Base-by-base conservation (phyloP, 75 land plant species). In the Chamaecyparis obtusa region DNA sequence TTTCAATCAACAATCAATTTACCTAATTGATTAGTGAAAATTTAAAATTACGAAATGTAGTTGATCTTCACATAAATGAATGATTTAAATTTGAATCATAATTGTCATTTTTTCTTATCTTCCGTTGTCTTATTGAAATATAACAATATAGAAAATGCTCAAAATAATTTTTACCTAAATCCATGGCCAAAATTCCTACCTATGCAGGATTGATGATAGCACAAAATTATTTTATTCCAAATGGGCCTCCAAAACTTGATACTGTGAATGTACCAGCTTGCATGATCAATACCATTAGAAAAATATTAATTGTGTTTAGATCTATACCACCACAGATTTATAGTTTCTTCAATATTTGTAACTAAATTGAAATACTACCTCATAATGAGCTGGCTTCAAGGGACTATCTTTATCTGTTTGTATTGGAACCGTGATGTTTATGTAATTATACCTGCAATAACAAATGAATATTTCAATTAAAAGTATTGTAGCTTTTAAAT, bases 221-320 rank as follows among this genome's bases (percentile, higher is more conserved):
- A 91, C 99, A 97, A 57, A 98, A 98, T 84, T 98, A 99, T 87
- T 98, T 98, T 82, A 98, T 92, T 36, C 99, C 99, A 89, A 98
- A 98, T 0, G 99, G 99, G 11, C 99, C 99, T 88, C 99, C 99
- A 85, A 98, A 89, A 86, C 97, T 98, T 39, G 99, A 94, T 57
- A 98, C 94, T 14, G 99, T 98, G 86, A 97, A 98, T 84, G 99
- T 98, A 55, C 99, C 99, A 67, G 99, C 99, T 99, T 98, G 93
- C 87, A 93, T 41, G 32, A 87, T 32, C 72, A 84, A 49, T 8
- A 21, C 46, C 32, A 84, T 60, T 49, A 79, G 46, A 16, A 74
- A 86, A 8, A 14, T n/a, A n/a, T 35, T 16, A 48, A 36, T 21
- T 39, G 17, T 10, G 84, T 76, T 84, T 41, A 33, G 55, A 76